Percentiles rank a stretch among this genome's conserved stretches.
Conservation (phyloP, 169 alveolate genomes). For the Plasmodium ovale region DNA sequence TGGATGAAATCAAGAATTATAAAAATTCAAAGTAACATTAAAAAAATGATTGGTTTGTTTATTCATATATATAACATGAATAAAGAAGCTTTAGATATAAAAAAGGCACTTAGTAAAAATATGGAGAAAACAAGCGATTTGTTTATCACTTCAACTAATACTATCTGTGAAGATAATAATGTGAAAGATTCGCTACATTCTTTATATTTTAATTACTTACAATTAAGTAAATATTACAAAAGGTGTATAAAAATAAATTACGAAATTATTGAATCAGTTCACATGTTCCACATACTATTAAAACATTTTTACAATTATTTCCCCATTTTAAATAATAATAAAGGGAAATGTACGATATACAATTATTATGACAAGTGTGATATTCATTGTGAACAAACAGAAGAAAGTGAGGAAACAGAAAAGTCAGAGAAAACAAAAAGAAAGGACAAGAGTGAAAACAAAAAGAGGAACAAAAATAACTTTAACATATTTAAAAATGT, state of each 20-base stretch:
- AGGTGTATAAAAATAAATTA: constrained; percentile 59
- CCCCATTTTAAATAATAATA: constrained; percentile 49
- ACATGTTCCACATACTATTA: constrained; percentile 54
- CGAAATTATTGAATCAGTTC: constrained; percentile 35
- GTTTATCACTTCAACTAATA: no score
- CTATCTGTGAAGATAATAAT: background rate
- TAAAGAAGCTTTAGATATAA: constrained; percentile 1
- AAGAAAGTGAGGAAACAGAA: constrained; percentile 3
- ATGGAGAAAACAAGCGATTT: background rate
- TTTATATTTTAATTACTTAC: constrained; percentile 29
- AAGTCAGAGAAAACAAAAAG: background rate
- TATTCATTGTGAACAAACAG: constrained; percentile 14
- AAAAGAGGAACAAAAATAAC: background rate
- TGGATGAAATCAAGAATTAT: constrained; percentile 34
- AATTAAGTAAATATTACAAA: constrained; percentile 48
- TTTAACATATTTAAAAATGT: constrained; percentile 70
- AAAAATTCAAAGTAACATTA: constrained; percentile 57
- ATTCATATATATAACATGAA: constrained; percentile 37
- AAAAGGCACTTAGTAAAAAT: background rate
- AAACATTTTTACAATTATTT: constrained; percentile 65
- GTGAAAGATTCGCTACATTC: background rate
- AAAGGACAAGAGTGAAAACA: constrained; percentile 1
- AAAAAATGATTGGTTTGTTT: constrained; percentile 48
- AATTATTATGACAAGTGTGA: constrained; percentile 43
- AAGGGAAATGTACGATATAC: constrained; percentile 35